Evolutionary conservation across 2,329 filamentous ascomycete genomes (phyloP).

Genomic region (Clathrospora elynae): DNA sequence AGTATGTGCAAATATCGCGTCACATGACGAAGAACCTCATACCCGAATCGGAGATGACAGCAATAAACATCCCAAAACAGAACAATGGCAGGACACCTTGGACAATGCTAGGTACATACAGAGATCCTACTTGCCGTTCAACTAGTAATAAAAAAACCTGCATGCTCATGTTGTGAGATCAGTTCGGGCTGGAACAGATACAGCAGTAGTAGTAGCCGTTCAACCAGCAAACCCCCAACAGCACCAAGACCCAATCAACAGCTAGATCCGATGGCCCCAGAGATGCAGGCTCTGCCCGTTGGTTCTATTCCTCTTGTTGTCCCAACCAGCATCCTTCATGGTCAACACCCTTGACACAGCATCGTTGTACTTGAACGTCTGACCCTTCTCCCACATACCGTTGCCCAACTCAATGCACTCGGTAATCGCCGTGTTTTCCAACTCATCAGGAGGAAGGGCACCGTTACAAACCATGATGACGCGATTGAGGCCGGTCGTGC

Average conservation of each 20-base stretch:
- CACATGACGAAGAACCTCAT: too few relatives aligned
- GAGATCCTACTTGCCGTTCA: too few relatives aligned
- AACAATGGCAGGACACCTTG: too few relatives aligned
- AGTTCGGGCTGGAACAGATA: background rate
- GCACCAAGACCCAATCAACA: background rate
- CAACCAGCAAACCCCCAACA: background rate
- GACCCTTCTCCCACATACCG: conserved; percentile 44
- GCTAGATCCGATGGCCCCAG: conserved; percentile 35
- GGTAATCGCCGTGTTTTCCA: conserved; percentile 37
- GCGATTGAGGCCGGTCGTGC: conserved; percentile 34
- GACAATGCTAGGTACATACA: too few relatives aligned
- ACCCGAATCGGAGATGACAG: too few relatives aligned
- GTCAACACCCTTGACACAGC: conserved; percentile 40
- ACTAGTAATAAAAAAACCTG: too few relatives aligned
- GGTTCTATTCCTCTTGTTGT: conserved; percentile 38
- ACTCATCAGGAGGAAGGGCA: conserved; percentile 22
- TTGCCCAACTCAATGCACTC: conserved; percentile 45
- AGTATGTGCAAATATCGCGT: too few relatives aligned
- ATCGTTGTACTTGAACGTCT: conserved; percentile 42
- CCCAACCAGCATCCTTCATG: conserved; percentile 40
- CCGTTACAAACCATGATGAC: conserved; percentile 39
- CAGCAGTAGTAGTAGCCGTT: background rate
- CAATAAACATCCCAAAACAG: too few relatives aligned
- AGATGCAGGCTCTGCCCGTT: conserved; percentile 37
- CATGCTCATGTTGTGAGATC: too few relatives aligned